Evolutionary conservation across 2,329 filamentous ascomycete genomes (phyloP), one percentile per base, ranked within the genome.

Genomic region (Aspergillus arachidicola): DNA sequence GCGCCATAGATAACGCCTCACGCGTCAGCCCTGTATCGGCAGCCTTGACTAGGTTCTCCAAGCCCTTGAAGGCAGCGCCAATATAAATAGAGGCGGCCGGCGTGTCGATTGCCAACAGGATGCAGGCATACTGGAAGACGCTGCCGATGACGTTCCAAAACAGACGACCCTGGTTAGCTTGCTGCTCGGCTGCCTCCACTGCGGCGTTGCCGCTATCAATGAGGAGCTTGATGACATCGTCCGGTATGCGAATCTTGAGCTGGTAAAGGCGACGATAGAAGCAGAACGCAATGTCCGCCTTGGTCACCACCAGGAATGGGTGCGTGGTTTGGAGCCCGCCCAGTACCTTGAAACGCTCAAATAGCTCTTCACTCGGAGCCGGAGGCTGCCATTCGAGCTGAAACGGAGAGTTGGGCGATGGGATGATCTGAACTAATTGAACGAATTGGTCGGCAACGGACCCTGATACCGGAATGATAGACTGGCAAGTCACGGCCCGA

Each of bases 251-350:
- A 4, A 16, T 38, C 32, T 73, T 74, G 45, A 71, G 64, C 59
- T 75, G 72, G 57, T 75, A 75, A 54, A 74, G 26, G 28, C 72
- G 73, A 41, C 73, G 69, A 65, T 75, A 75, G 68, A 75, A 75
- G 59, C 73, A 75, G 45, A 75, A 70, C 6, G 69, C 71, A 21
- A 75, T 55, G 6, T 75, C 73, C 10, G 73, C 73, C 60, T 71
- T 75, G 1, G 73, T 75, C 30, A 69, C 68, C 1, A 71, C 63
- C 19, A 75, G 59, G 30, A 75, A 75, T 2, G 72, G 69, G 66
- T 75, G 72, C 0, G 61, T 69, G 21, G 61, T 16, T 7, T 66
- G 36, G 23, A 72, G 51, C 3, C 63, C 30, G 21, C 41, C 16
- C n/a, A 75, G 19, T 5, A 48, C 68, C 30, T 46, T 68, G n/a